phyloP scores from a whole-genome alignment of 257 asterid species.

The Scutellaria minor region DNA sequence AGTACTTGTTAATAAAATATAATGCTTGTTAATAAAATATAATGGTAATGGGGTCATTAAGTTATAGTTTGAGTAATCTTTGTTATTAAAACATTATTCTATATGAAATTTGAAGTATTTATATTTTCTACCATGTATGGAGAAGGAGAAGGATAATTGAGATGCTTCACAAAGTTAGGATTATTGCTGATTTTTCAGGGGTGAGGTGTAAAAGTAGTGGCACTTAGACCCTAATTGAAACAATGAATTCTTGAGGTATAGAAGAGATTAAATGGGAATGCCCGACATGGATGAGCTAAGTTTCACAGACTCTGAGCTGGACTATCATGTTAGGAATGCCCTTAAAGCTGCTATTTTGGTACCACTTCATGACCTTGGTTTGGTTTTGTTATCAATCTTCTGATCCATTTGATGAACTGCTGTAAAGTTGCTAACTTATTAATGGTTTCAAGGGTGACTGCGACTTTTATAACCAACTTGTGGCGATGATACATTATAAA shows the following conservation, averaged over 20 bases:
- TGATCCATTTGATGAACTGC: constrained; percentile 3
- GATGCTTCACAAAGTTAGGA: neutral
- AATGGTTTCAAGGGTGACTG: constrained; percentile 57
- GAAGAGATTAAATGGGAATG: constrained; percentile 51
- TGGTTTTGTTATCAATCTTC: neutral
- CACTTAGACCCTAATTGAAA: constrained; percentile 15
- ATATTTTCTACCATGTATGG: neutral
- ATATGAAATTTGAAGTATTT: no score
- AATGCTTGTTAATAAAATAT: no score
- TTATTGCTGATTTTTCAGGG: constrained; percentile 31
- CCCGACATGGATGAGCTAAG: constrained; percentile 53
- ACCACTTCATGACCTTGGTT: constrained; percentile 5
- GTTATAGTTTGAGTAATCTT: no score
- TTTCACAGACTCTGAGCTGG: constrained; percentile 65
- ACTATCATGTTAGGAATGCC: constrained; percentile 61
- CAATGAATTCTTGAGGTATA: constrained; percentile 29
- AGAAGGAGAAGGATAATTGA: neutral
- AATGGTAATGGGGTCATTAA: no score
- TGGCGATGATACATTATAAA: constrained; percentile 55
- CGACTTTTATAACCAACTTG: constrained; percentile 63
- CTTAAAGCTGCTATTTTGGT: constrained; percentile 71
- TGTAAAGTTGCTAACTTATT: constrained; percentile 26
- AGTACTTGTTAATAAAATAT: no score
- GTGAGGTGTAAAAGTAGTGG: constrained; percentile 3
- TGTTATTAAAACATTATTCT: no score